These are phyloP conservation scores for Diaporthe nobilis DNA, from an alignment of 2,329 filamentous ascomycete genomes.

Conservation along the genomic window DNA sequence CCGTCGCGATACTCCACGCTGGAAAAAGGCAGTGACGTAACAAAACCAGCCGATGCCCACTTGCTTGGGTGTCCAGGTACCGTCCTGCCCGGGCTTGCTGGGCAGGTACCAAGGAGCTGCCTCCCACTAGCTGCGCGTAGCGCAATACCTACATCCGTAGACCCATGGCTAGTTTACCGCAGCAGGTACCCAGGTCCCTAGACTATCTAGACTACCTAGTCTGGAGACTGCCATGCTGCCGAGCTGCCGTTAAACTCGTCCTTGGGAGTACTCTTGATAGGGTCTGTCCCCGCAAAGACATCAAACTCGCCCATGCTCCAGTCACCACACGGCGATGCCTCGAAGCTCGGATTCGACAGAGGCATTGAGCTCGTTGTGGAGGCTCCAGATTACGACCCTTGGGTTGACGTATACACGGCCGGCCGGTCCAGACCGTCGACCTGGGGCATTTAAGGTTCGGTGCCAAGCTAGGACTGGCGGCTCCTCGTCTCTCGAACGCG, in stretches of 20 bases:
- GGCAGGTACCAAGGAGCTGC: not conserved
- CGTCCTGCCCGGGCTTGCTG: not conserved
- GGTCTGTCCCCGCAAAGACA: not conserved
- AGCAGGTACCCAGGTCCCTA: not conserved
- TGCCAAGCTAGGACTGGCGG: not conserved
- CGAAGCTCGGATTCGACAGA: not conserved
- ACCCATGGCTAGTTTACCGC: not conserved
- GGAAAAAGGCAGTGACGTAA: constrained; percentile 6
- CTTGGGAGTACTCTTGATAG: not conserved
- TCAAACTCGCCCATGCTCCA: not conserved
- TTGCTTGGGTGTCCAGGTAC: not conserved
- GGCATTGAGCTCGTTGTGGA: not conserved
- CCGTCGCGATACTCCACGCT: not conserved
- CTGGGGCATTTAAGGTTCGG: constrained; percentile 15
- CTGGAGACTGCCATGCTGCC: not conserved
- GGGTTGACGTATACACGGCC: not conserved
- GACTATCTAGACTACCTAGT: no score
- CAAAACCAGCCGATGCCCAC: not conserved
- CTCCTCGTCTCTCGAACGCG: not conserved
- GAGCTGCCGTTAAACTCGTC: not conserved
- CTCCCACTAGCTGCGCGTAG: not conserved
- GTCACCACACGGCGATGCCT: not conserved
- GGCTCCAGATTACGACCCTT: not conserved
- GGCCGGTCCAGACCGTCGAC: constrained; percentile 3
- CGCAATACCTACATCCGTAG: not conserved